Conservation (phyloP, 1,139 yeast species). For the Debaryomyces fabryi region DNA sequence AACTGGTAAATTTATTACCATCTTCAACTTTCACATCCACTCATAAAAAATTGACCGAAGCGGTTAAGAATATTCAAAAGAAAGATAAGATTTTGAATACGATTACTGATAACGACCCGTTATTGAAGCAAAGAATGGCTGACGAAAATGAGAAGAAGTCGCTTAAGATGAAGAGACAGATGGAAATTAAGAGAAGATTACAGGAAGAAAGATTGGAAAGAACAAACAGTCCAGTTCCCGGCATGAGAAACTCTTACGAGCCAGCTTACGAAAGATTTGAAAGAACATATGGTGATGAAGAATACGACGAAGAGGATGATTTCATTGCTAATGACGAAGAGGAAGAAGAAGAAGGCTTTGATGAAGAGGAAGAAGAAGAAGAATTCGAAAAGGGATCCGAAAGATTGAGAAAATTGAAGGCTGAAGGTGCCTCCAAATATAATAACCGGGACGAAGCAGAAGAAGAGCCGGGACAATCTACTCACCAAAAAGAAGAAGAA, state of each 20-base stretch:
- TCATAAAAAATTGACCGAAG: conserved; percentile 77
- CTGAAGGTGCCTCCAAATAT: conserved; percentile 56
- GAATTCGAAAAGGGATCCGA: conserved; percentile 64
- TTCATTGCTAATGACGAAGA: conserved; percentile 48
- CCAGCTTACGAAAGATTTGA: conserved; percentile 47
- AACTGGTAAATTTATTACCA: conserved; percentile 77
- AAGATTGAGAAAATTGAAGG: conserved; percentile 61
- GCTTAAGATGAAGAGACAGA: conserved; percentile 68
- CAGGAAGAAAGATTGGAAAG: conserved; percentile 48
- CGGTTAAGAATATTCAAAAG: conserved; percentile 69
- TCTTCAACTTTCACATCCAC: conserved; percentile 83
- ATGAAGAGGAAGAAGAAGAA: conserved; percentile 61
- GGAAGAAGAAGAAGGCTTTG: conserved; percentile 54
- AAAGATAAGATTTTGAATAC: conserved; percentile 61
- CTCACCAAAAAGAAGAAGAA: conserved; percentile 33
- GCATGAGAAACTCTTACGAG: conserved; percentile 26
- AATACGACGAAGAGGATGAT: conserved; percentile 49
- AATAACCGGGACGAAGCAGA: conserved; percentile 41
- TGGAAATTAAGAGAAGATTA: conserved; percentile 54
- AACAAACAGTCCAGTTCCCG: conserved; percentile 27
- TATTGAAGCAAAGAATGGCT: conserved; percentile 75
- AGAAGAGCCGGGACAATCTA: conserved; percentile 54
- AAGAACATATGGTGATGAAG: conserved; percentile 45
- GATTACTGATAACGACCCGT: conserved; percentile 85
- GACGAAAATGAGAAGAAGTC: conserved; percentile 79